Conservation (phyloP, 2,329 filamentous ascomycete species). For the Apiospora arundinis region DNA sequence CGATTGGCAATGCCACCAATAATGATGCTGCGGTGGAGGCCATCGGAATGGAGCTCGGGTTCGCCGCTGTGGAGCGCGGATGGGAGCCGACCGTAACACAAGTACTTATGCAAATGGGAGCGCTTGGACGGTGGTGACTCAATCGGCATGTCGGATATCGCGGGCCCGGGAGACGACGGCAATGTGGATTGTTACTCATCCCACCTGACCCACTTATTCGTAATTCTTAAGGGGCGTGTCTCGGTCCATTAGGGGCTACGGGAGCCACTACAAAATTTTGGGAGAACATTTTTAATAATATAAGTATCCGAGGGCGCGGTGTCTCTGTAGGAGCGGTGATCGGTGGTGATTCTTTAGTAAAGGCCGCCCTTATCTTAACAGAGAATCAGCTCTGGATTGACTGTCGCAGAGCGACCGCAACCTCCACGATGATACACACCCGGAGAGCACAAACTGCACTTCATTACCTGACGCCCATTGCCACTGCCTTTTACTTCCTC, state of each 20-base stretch:
- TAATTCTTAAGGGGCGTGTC: not conserved
- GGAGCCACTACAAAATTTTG: not conserved
- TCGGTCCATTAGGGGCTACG: not conserved
- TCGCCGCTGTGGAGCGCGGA: not conserved
- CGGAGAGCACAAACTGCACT: no score
- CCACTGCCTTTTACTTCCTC: no score
- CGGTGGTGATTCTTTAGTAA: not conserved
- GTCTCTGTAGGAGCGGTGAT: not conserved
- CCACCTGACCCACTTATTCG: not conserved
- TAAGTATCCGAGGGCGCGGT: not conserved
- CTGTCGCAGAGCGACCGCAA: not conserved
- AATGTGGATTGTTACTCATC: not conserved
- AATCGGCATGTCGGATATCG: not conserved
- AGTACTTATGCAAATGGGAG: not conserved
- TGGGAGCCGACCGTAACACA: not conserved
- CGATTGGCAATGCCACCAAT: not conserved
- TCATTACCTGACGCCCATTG: no score
- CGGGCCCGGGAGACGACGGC: not conserved
- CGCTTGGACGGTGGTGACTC: not conserved
- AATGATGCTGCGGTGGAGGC: not conserved
- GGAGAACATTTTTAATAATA: not conserved
- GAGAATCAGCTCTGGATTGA: not conserved
- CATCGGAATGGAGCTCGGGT: not conserved
- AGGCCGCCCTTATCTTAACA: not conserved
- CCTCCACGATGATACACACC: not conserved